These are phyloP conservation scores for Diaporthe velutina DNA, from an alignment of 2,329 filamentous ascomycete species.

Conservation along the genomic window DNA sequence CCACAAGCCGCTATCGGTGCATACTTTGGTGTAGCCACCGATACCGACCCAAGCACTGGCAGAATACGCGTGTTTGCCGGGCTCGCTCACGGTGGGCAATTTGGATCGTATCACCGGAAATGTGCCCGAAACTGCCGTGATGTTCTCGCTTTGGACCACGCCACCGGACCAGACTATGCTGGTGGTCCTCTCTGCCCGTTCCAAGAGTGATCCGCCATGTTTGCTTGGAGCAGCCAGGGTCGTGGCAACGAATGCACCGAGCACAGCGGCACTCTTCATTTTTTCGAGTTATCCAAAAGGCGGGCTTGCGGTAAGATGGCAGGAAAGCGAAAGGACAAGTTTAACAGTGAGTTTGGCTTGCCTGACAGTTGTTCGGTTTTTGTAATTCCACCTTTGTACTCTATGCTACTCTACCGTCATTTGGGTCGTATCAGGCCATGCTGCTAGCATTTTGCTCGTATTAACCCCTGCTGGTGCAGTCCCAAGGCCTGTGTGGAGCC, in stretches of 20 bases:
- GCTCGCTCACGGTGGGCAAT: not conserved
- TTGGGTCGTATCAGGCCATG: not conserved
- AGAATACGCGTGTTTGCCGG: not conserved
- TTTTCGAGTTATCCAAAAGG: not conserved
- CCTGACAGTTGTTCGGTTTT: not conserved
- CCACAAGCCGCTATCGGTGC: not conserved
- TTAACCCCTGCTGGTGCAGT: not conserved
- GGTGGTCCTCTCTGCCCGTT: not conserved
- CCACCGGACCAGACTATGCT: not conserved
- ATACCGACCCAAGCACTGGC: not conserved
- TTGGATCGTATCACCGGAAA: not conserved
- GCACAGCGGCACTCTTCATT: not conserved
- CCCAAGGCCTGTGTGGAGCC: not conserved
- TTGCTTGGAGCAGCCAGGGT: not conserved
- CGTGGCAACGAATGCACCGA: not conserved
- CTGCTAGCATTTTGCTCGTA: not conserved
- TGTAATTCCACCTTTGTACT: not conserved
- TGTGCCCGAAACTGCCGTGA: not conserved
- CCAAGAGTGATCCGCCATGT: not conserved
- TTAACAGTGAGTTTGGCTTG: not conserved
- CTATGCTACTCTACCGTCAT: not conserved
- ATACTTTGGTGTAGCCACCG: not conserved
- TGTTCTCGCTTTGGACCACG: not conserved
- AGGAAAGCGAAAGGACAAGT: not conserved
- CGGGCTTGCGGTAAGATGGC: not conserved